Conservation (phyloP, 495 filamentous ascomycete genomes). For the Neurospora sp. region DNA sequence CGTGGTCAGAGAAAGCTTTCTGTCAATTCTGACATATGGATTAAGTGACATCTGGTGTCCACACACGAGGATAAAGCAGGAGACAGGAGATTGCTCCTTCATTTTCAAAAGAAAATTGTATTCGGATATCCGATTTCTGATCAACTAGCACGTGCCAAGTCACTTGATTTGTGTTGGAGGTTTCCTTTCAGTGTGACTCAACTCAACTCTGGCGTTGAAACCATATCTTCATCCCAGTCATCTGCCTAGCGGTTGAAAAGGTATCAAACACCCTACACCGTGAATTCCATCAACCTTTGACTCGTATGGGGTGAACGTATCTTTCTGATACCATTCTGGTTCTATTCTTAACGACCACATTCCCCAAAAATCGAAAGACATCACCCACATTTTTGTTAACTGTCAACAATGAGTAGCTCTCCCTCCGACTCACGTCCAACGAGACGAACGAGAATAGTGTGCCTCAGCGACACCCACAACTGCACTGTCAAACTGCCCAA, state of each 20-base stretch:
- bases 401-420: not conserved
- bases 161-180: not conserved
- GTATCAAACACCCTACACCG: not conserved
- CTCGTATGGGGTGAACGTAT: no score
- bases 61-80: not conserved
- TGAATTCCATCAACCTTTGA: not conserved
- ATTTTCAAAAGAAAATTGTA: not conserved
- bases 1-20: not conserved
- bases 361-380: not conserved
- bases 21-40: not conserved
- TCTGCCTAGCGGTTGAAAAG: not conserved
- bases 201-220: not conserved
- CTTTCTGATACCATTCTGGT: not conserved
- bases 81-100: not conserved
- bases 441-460: slow-evolving; percentile 40
- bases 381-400: not conserved
- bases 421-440: slow-evolving; percentile 6
- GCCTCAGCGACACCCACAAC: slow-evolving; percentile 89
- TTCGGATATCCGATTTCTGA: not conserved
- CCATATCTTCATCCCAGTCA: not conserved
- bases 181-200: not conserved
- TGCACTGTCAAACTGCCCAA: slow-evolving; percentile 54
- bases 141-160: not conserved
- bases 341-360: not conserved
- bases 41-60: not conserved